Base-by-base conservation (phyloP, 2,329 filamentous ascomycete genomes). In the Claviceps maximensis region DNA sequence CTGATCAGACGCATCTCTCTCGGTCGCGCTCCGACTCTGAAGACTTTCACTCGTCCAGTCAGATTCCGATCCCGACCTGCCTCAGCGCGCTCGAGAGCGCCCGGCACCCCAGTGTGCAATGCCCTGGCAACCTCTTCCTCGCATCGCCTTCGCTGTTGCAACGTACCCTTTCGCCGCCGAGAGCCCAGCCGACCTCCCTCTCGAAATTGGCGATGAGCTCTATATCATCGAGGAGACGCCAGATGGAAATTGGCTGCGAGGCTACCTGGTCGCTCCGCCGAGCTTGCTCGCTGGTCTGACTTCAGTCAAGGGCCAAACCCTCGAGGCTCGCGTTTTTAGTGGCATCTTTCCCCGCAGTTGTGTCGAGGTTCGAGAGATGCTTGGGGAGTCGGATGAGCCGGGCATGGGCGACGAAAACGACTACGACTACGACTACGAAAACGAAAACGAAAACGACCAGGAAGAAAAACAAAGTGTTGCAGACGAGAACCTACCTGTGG, bases 221-320 rank as follows among this genome's bases (percentile, higher is more conserved):
- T 98, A 98, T 72, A 94, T 98, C 60, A 96, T 98, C 65, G 91
- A 97, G 71, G 89, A 97, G 71, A 94, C 91, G 41, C 86, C 89
- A 23, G 82, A 95, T 70, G 87, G 86, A 62, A 81, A 88, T 67
- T 98, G 93, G 94, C 86, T 91, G 69, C 85, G 93, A 52, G 93
- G 93, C 55, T 98, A 98, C 70, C 78, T 98, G 55, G 86, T 98
- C 60, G 89, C 93, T 58, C 91, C 93, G 51, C 93, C 93, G 21
- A 95, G 89, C 61, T 74, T 98, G 65, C 80, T 98, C 55, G 88
- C 93, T 19, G 93, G 91, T 48, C 74, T 98, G 66, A 97, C 89
- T 12, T 91, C 86, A 56, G 83, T 86, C 62, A 91, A 89, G 67
- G 91, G 93, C 48, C 89, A 96, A 68, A 94, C 90, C 0, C 82